Conservation (phyloP, 2,329 filamentous ascomycete species). For the Sporothrix sp. region DNA sequence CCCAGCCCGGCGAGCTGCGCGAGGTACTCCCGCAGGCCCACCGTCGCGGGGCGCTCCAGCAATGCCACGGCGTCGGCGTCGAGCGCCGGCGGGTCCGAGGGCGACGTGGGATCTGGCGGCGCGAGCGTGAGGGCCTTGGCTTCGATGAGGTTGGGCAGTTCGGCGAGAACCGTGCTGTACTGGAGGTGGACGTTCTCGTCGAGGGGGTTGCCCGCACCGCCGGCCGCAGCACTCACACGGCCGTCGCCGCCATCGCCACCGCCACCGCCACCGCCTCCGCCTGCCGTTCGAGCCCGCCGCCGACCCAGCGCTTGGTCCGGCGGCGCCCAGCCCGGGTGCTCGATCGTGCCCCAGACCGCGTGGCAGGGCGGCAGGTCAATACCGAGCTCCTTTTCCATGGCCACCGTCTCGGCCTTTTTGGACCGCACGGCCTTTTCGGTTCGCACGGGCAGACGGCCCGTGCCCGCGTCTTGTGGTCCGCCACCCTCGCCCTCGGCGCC, state of each 20-base stretch:
- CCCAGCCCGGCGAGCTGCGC: constrained; percentile 57
- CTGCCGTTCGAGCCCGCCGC: background rate
- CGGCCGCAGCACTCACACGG: background rate
- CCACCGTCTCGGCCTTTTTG: constrained; percentile 16
- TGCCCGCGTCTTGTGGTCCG: background rate
- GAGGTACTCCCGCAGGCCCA: constrained; percentile 74
- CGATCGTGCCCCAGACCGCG: constrained; percentile 70
- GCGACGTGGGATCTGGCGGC: constrained; percentile 40
- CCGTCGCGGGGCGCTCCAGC: constrained; percentile 58
- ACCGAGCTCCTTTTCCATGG: constrained; percentile 23
- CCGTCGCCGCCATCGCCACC: background rate
- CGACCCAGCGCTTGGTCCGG: constrained; percentile 37
- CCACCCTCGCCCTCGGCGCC: background rate
- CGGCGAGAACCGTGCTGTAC: constrained; percentile 69
- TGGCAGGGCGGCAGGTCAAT: constrained; percentile 41
- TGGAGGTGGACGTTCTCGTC: constrained; percentile 70
- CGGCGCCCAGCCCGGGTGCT: constrained; percentile 82
- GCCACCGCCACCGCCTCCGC: background rate
- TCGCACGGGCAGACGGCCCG: background rate
- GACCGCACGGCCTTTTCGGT: constrained; percentile 7
- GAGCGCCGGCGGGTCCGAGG: constrained; percentile 35
- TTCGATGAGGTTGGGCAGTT: constrained; percentile 84
- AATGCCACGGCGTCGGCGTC: constrained; percentile 60
- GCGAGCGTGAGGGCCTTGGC: constrained; percentile 85
- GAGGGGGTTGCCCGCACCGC: background rate